Conservation (phyloP, 2,329 filamentous ascomycete genomes). For the Periconia macrospinosa region DNA sequence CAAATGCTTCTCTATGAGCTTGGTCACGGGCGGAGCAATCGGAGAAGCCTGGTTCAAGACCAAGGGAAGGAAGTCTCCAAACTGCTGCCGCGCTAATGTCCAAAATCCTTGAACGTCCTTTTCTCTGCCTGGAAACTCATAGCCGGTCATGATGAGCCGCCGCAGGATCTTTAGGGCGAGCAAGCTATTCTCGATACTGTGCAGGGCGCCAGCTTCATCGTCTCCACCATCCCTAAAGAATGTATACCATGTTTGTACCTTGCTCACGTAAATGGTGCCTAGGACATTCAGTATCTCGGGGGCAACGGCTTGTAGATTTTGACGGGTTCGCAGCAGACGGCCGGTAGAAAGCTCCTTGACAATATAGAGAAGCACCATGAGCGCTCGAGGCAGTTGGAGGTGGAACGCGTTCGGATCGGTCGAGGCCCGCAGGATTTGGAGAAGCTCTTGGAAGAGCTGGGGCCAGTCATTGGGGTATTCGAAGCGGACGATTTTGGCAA, state of each 20-base stretch:
- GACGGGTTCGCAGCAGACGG: slow-evolving; percentile 72
- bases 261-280: slow-evolving; percentile 74
- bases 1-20: slow-evolving; percentile 78
- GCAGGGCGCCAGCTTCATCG: slow-evolving; percentile 59
- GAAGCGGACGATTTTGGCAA: slow-evolving; percentile 84
- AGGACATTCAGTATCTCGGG: slow-evolving; percentile 84
- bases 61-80: slow-evolving; percentile 72
- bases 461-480: slow-evolving; percentile 88
- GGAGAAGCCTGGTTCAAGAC: slow-evolving; percentile 60
- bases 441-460: slow-evolving; percentile 43
- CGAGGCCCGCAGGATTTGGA: slow-evolving; percentile 62
- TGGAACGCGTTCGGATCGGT: slow-evolving; percentile 57
- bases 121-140: slow-evolving; percentile 80
- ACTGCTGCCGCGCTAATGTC: slow-evolving; percentile 72
- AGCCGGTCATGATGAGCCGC: slow-evolving; percentile 77
- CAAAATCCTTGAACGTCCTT: slow-evolving; percentile 78
- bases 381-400: slow-evolving; percentile 68
- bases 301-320: slow-evolving; percentile 74
- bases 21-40: slow-evolving; percentile 55
- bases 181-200: slow-evolving; percentile 75
- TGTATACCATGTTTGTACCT: slow-evolving; percentile 69
- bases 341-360: slow-evolving; percentile 89
- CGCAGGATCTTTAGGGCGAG: slow-evolving; percentile 78
- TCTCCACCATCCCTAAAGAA: slow-evolving; percentile 62
- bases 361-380: slow-evolving; percentile 79